phyloP scores from a whole-genome alignment of 176 grass and related monocot genomes.

The Pontederia crassipes region DNA sequence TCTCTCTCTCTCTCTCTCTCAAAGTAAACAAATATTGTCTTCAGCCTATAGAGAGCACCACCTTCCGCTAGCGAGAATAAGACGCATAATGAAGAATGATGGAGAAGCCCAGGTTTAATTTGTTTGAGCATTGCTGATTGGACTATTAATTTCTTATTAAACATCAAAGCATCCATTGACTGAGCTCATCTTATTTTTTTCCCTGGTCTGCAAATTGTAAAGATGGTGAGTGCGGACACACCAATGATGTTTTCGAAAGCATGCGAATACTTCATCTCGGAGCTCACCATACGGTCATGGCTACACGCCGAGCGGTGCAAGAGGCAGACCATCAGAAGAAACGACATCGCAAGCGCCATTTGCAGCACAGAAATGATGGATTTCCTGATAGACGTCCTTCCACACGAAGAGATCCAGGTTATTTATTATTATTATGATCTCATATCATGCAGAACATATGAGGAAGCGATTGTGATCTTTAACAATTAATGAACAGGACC shows the following conservation, averaged over 20 bases:
- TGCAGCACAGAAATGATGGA: background rate
- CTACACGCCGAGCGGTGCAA: constrained; percentile 13
- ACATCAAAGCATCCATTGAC: background rate
- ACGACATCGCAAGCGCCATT: constrained; percentile 9
- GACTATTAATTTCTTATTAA: background rate
- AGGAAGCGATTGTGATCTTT: no score
- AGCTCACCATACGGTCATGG: constrained; percentile 16
- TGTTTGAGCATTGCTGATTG: background rate
- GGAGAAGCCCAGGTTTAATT: constrained; percentile 10
- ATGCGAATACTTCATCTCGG: constrained; percentile 14
- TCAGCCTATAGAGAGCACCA: constrained; percentile 6
- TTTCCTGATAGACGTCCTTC: constrained; percentile 8
- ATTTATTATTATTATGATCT: background rate
- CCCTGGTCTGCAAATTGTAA: background rate
- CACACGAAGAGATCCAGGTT: constrained; percentile 4
- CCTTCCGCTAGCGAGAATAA: constrained; percentile 17
- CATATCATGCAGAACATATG: no score
- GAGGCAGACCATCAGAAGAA: constrained; percentile 12
- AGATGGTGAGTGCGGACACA: constrained; percentile 16
- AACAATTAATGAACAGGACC: no score
- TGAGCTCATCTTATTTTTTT: background rate
- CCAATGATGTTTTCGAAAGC: constrained; percentile 11
- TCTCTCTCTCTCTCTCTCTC: no score
- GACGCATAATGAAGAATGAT: constrained; percentile 16
- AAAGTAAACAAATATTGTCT: no score